These are phyloP conservation scores for Tremella fuciformis DNA, from an alignment of 768 basidiomycete genomes.

Conservation along the genomic window DNA sequence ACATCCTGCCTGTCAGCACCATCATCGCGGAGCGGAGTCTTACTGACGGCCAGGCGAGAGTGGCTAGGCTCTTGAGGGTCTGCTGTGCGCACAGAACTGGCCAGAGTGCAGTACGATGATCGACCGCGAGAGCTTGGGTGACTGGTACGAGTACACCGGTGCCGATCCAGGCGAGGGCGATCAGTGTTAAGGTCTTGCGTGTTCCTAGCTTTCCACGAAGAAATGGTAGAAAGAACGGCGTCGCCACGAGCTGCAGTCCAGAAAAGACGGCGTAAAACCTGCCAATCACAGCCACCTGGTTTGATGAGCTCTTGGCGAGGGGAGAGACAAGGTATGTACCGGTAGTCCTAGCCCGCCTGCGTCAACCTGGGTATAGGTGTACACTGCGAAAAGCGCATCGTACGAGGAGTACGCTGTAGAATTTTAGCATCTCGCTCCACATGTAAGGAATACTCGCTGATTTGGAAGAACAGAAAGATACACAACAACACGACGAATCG, in stretches of 20 bases:
- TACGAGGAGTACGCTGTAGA: constrained; percentile 23
- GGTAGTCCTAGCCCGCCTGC: constrained; percentile 37
- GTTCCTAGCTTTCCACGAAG: constrained; percentile 20
- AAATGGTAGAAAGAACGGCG: constrained; percentile 22
- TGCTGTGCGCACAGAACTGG: constrained; percentile 7
- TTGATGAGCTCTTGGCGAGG: too few relatives aligned
- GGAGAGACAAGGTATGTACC: constrained; percentile 4
- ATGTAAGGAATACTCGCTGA: too few relatives aligned
- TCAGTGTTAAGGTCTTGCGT: constrained; percentile 5
- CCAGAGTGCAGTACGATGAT: constrained; percentile 19
- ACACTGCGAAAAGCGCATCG: constrained; percentile 34
- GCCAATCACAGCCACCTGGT: constrained; percentile 14
- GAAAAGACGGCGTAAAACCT: constrained; percentile 16
- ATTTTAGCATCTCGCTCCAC: neutral
- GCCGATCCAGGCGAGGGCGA: constrained; percentile 13
- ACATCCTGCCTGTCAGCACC: constrained; percentile 6
- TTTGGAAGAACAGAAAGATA: too few relatives aligned
- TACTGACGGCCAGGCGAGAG: too few relatives aligned
- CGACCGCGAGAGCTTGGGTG: constrained; percentile 17
- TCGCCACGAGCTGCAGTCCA: constrained; percentile 19
- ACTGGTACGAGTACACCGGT: constrained; percentile 28
- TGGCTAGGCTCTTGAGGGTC: too few relatives aligned
- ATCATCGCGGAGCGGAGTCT: too few relatives aligned
- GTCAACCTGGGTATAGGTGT: constrained; percentile 24
- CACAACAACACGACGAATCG: too few relatives aligned